Evolutionary conservation across 441 rosid genomes (phyloP).

Genomic region (Brassica balearica): DNA sequence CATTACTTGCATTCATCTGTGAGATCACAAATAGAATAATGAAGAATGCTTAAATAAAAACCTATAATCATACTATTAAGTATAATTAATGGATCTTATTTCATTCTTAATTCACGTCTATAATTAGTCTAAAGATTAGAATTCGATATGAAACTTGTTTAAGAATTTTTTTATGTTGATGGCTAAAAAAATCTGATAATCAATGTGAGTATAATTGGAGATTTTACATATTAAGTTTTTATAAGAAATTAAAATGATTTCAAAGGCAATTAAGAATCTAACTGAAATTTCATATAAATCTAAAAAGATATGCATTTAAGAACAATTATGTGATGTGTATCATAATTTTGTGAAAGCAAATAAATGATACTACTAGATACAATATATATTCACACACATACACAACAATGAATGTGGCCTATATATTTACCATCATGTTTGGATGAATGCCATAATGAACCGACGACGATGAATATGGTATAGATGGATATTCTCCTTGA

Average conservation of each 20-base stretch:
- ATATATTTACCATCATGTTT: constrained; percentile 58
- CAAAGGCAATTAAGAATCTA: constrained; percentile 5
- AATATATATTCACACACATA: not conserved
- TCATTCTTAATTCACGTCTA: constrained; percentile 1
- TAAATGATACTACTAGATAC: constrained; percentile 24
- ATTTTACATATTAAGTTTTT: constrained; percentile 10
- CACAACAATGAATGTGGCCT: not conserved
- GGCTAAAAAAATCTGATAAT: too few species aligned
- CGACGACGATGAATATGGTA: constrained; percentile 64
- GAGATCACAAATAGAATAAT: constrained; percentile 16
- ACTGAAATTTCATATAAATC: constrained; percentile 30
- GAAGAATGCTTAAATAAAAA: not conserved
- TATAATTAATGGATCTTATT: constrained; percentile 14
- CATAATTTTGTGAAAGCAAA: constrained; percentile 23
- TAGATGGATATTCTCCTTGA: constrained; percentile 63
- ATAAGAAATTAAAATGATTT: constrained; percentile 8
- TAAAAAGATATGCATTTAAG: constrained; percentile 30
- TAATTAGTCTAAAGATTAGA: not conserved
- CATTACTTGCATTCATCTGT: constrained; percentile 65
- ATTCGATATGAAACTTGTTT: not conserved
- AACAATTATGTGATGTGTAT: constrained; percentile 14
- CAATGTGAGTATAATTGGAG: not conserved
- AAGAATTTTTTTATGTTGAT: too few species aligned
- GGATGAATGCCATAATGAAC: constrained; percentile 68
- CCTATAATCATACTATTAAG: not conserved